Base-by-base conservation (phyloP, 176 grass and related monocot species). In the Phoenix dactylifera region DNA sequence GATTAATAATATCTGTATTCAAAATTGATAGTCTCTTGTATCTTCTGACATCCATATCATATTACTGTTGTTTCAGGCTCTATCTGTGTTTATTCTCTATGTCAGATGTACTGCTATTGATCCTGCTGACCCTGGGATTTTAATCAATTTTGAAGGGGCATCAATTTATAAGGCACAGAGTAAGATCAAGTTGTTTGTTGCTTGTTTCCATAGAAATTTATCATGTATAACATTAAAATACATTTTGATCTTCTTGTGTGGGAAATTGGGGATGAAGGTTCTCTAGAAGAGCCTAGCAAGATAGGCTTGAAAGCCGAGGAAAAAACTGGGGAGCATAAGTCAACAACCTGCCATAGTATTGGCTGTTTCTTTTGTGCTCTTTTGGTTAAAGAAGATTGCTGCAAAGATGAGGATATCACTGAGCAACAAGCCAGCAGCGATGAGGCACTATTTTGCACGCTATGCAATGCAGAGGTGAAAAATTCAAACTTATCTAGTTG, bases 61-160 rank as follows among this genome's bases (percentile, higher is more conserved):
- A 15, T 25, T 16, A 23, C 48, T 60, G 0, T 60, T 60, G 32
- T 56, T 71, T 51, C 68, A 71, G 68, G 68, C 68, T 15, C 24
- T 71, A 0, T 71, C 44, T 60, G 68, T 71, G 25, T 49, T 71
- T 51, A 26, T 71, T 19, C 55, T 71, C n/a, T 71, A 71, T 71
- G 68, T 71, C 18, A 60, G 68, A 52, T 71, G 68, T 57, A 71
- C 68, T 16, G 68, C 68, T 16, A 71, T 71, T 26, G 68, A 71
- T 71, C 68, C 68, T 51, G 39, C 68, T 60, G 68, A 71, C 51
- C 68, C 56, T 60, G 68, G 68, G 60, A 52, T 71, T 51, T 18
- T 71, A 44, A 51, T 60, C 30, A 57, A 24, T 51, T 51, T 26
- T 25, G 32, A 69, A 58, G 67, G 58, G 30, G 5, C 67, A 49